Evolutionary conservation across 768 basidiomycete species (phyloP).

Genomic region (Rhodotorula sphaerocarpa): DNA sequence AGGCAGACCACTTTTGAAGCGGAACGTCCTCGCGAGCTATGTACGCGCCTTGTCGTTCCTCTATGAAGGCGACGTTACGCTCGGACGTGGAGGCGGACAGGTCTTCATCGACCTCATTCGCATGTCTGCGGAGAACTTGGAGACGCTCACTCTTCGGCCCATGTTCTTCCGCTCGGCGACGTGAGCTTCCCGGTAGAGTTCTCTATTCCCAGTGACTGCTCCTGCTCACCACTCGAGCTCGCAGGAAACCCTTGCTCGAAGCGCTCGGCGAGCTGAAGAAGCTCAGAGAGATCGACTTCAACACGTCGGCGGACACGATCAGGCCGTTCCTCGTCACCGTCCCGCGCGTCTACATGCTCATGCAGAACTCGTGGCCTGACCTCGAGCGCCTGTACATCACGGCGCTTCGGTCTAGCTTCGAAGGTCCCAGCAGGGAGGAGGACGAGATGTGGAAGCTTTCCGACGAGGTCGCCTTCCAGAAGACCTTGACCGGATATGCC

Average conservation of each 20-base stretch:
- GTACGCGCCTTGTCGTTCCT: constrained; percentile 1
- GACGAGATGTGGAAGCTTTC: constrained; percentile 15
- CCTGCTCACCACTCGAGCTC: background rate
- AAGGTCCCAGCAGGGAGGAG: constrained; percentile 5
- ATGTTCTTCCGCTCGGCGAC: constrained; percentile 18
- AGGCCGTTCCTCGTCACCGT: constrained; percentile 22
- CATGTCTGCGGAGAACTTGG: background rate
- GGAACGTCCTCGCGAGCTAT: constrained; percentile 7
- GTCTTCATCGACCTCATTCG: constrained; percentile 14
- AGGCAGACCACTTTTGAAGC: background rate
- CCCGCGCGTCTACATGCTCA: constrained; percentile 17
- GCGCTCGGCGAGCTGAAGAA: constrained; percentile 6
- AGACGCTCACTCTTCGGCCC: constrained; percentile 12
- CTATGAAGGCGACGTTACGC: background rate
- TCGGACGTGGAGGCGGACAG: constrained; percentile 10
- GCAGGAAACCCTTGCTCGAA: constrained; percentile 22
- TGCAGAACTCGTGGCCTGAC: constrained; percentile 7
- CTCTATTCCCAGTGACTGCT: too few species aligned
- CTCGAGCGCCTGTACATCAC: constrained; percentile 12
- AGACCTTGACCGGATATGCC: background rate
- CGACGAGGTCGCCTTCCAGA: background rate
- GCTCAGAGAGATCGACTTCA: constrained; percentile 20
- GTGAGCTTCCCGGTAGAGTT: constrained; percentile 2
- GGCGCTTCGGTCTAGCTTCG: background rate
- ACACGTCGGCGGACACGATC: background rate